These are phyloP conservation scores for Aphanomyces astaci DNA, from an alignment of 352 stramenopile genomes.

Conservation along the genomic window DNA sequence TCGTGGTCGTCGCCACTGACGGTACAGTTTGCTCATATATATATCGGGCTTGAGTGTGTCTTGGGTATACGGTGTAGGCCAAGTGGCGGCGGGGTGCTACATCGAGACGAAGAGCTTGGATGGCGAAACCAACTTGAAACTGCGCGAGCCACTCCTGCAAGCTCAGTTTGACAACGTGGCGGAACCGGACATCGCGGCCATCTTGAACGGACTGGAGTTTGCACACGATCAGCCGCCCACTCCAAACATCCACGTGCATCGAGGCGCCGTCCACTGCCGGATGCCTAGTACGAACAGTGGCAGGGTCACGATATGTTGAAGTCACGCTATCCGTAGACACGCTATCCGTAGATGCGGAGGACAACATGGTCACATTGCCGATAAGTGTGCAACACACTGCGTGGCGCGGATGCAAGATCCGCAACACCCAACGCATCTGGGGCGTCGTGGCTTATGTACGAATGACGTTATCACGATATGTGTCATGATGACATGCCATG, in stretches of 20 bases:
- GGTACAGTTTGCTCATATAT: conserved; percentile 44
- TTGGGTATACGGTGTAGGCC: background rate
- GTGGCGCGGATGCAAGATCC: conserved; percentile 81
- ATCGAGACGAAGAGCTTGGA: conserved; percentile 87
- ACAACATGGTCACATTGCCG: conserved; percentile 34
- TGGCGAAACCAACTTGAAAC: conserved; percentile 81
- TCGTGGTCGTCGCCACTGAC: conserved; percentile 58
- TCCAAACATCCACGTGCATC: conserved; percentile 73
- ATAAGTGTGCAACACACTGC: conserved; percentile 86
- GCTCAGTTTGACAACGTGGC: conserved; percentile 63
- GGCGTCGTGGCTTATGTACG: conserved; percentile 85
- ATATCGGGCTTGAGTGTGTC: too few relatives aligned
- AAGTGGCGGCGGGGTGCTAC: conserved; percentile 47
- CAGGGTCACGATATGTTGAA: too few relatives aligned
- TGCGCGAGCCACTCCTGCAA: conserved; percentile 52
- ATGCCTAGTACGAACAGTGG: conserved; percentile 23
- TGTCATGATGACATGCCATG: conserved; percentile 3
- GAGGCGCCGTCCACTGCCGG: conserved; percentile 57
- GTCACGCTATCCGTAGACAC: too few relatives aligned
- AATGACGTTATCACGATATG: background rate
- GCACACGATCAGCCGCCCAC: conserved; percentile 77
- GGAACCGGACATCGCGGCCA: conserved; percentile 46
- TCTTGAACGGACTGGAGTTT: conserved; percentile 52
- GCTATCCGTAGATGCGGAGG: background rate
- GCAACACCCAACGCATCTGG: conserved; percentile 84